Evolutionary conservation across 2,329 filamentous ascomycete species (phyloP).

Genomic region (Lachnellula suecica): DNA sequence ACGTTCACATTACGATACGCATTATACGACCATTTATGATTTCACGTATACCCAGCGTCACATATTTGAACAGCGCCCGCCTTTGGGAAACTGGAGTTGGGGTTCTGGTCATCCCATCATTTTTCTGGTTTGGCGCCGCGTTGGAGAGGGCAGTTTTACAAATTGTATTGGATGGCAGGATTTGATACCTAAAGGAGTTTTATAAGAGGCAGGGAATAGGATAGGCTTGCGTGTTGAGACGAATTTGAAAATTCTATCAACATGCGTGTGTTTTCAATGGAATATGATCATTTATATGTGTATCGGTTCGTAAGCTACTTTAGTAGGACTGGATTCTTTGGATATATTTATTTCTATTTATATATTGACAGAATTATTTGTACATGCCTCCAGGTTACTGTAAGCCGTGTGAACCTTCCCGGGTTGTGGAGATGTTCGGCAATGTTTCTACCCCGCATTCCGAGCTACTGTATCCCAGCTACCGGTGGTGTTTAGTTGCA

Average conservation of each 20-base stretch:
- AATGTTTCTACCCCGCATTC: neutral
- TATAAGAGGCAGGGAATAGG: conserved; percentile 18
- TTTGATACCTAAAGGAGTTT: conserved; percentile 32
- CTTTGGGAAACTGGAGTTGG: conserved; percentile 15
- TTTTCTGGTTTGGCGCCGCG: conserved; percentile 3
- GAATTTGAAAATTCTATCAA: neutral
- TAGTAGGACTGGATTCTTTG: neutral
- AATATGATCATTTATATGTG: neutral
- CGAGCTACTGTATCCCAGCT: neutral
- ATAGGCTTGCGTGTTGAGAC: neutral
- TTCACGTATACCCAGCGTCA: conserved; percentile 17
- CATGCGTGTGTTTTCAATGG: neutral
- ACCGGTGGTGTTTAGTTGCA: neutral
- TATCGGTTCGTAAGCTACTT: too few relatives aligned
- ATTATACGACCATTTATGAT: conserved; percentile 26
- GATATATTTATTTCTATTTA: neutral
- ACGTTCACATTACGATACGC: conserved; percentile 22
- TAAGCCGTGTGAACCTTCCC: too few relatives aligned
- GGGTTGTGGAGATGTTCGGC: neutral
- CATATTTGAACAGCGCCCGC: conserved; percentile 13
- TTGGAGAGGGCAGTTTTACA: conserved; percentile 15
- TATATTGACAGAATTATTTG: neutral
- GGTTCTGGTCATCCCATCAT: conserved; percentile 4
- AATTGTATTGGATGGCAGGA: conserved; percentile 27
- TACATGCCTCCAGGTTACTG: neutral